Base-by-base conservation (phyloP, 164 flowering plant genomes). In the Tinospora cordifolia region DNA sequence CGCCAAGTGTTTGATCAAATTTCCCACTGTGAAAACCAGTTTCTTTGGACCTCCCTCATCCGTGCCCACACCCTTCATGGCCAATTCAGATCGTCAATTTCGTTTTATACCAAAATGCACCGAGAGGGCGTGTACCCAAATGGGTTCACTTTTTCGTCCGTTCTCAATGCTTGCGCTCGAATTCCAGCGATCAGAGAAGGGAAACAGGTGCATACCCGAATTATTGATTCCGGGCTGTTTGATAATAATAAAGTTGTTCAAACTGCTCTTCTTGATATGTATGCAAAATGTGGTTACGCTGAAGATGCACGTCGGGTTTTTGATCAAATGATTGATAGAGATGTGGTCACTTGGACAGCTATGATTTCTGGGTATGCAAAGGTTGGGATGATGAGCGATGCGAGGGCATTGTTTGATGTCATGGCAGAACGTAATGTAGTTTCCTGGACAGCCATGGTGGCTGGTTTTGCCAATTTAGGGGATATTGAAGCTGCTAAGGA, bases 391-490 rank as follows among this genome's bases (percentile, higher is more conserved):
- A 81, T 85, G 83, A 73, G 22, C 6, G 77, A 79, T 25, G 85
- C 85, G 0, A 62, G 74, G 36, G 8, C 40, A 14, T 47, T 83
- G 69, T 83, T 83, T 57, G 80, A 80, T 44, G 70, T 25, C 2
- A 78, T 83, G 79, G 70, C 15, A n/a, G 68, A 71, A 11, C 72
- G 77, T 1, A 80, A 83, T 74, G 72, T 74, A 12, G 60, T 78
- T 27, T 71, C 82, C 40, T 79, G 79, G 83, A 72, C 78, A 9
- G 70, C 86, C 7, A 81, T 85, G 78, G 82, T 84, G 0, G 85
- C 84, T 6, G 85, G 85, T 41, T 85, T 82, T 44, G 83, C 85
- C 0, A 77, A 76, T 47, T 36, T 11, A 19, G 87, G 88, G 0
- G 71, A 77, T 27, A 69, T 85, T 54, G 54, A 15, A 41, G 54